A percentile compares a stretch with the other conserved stretches of the same genome.
phyloP scores from a whole-genome alignment of 306 rosid species.

The Acmispon strigosus region DNA sequence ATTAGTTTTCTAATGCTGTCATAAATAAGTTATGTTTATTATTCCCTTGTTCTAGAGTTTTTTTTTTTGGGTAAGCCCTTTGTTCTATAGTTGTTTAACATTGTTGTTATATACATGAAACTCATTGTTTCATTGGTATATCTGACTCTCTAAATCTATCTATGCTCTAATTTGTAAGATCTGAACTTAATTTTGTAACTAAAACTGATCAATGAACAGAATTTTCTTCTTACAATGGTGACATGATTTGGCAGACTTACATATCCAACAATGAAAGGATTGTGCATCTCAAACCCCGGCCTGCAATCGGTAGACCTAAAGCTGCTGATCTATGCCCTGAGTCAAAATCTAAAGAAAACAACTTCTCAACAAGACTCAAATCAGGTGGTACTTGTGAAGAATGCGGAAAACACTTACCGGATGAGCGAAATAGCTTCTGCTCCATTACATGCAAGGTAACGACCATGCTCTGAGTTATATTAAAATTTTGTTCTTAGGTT shows the following conservation, averaged over 20 bases:
- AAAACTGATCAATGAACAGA: neutral
- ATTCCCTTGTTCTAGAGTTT: neutral
- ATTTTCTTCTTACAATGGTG: slow-evolving; percentile 9
- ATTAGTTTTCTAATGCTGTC: neutral
- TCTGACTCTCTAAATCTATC: neutral
- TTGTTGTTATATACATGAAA: neutral
- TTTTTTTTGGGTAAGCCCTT: too few species aligned
- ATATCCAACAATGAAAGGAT: slow-evolving; percentile 83
- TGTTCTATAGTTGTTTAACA: neutral
- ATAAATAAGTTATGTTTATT: neutral
- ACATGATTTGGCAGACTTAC: slow-evolving; percentile 54
- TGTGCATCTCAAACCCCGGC: slow-evolving; percentile 88
- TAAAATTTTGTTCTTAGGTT: neutral
- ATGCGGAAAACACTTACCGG: slow-evolving; percentile 83
- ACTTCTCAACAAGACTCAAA: slow-evolving; percentile 48
- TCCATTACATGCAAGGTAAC: slow-evolving; percentile 93
- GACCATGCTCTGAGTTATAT: neutral
- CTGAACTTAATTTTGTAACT: neutral
- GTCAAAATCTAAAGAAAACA: slow-evolving; percentile 53
- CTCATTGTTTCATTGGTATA: neutral
- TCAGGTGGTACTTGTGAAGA: slow-evolving; percentile 78
- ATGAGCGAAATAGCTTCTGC: slow-evolving; percentile 76
- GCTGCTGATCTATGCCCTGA: slow-evolving; percentile 56
- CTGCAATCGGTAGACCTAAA: slow-evolving; percentile 51
- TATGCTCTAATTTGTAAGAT: neutral